Conservation (phyloP, 2,329 filamentous ascomycete species). For the Pestalotiopsis sp. region DNA sequence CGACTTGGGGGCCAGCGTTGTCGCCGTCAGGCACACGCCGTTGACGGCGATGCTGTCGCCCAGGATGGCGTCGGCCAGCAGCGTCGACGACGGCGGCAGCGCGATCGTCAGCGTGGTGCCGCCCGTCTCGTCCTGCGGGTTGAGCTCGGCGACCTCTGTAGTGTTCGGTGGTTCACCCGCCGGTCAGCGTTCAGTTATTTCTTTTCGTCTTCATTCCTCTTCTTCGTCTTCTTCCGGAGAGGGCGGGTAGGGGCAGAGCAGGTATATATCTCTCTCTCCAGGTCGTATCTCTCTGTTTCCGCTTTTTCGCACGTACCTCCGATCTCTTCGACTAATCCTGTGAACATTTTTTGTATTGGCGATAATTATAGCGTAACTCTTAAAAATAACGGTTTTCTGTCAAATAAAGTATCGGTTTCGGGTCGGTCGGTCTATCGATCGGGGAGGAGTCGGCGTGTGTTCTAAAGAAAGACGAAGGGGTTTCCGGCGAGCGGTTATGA, state of each 20-base stretch:
- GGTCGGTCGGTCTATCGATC: too few species aligned
- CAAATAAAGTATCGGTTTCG: too few species aligned
- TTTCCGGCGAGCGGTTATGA: not conserved
- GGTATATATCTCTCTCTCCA: slow-evolving; percentile 1
- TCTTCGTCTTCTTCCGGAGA: not conserved
- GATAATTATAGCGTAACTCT: too few species aligned
- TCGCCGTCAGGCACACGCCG: slow-evolving; percentile 90
- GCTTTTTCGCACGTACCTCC: slow-evolving; percentile 68
- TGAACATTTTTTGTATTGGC: slow-evolving; percentile 71
- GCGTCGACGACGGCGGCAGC: slow-evolving; percentile 65
- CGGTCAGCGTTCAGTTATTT: slow-evolving; percentile 10
- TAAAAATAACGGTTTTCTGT: too few species aligned
- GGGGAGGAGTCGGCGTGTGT: too few species aligned
- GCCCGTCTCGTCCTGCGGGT: slow-evolving; percentile 78
- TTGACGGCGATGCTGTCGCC: slow-evolving; percentile 96
- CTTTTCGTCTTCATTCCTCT: not conserved
- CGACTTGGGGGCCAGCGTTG: slow-evolving; percentile 40
- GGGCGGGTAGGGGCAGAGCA: not conserved
- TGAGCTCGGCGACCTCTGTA: slow-evolving; percentile 80
- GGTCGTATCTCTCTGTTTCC: not conserved
- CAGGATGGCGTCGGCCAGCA: slow-evolving; percentile 81
- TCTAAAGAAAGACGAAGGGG: too few species aligned
- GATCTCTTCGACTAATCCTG: slow-evolving; percentile 88
- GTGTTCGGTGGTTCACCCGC: slow-evolving; percentile 18
- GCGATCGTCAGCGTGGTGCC: slow-evolving; percentile 90